Evolutionary conservation across 345 rosid species (phyloP), one percentile per base, ranked within the genome.

Genomic region (Eucalyptus sp.): DNA sequence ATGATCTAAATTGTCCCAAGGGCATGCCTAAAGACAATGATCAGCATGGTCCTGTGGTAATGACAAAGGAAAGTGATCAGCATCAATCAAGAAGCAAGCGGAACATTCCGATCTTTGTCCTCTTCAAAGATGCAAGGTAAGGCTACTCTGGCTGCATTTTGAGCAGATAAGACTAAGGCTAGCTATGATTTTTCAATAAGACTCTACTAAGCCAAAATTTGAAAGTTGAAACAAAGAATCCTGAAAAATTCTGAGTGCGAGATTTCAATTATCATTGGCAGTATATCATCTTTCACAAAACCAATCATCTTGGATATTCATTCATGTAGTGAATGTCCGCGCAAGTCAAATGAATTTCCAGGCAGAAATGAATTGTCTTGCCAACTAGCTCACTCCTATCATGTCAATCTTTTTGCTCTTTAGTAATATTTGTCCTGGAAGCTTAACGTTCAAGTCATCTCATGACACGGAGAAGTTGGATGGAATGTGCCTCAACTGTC

Each of bases 51-150:
- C 27, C 12, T 22, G 27, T 56, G 27, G 60, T 22, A 56, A 56
- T 56, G 60, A 56, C 60, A 56, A 56, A 56, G 60, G 60, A 20
- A 56, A 56, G 60, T 56, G 12, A 56, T 56, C 60, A 20, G 27
- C 27, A 56, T 56, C 27, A 12, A 56, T 56, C 60, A 56, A 56
- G 60, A 56, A 22, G 27, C 27, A 56, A 56, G 60, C 5, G 5
- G 11, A 56, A 9, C 60, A 56, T 56, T 56, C 60, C 27, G 5
- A 56, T 56, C 60, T 56, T 20, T 56, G 60, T 56, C 60, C 27
- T 56, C 60, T 56, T 56, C 60, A 56, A 56, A 22, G 60, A 56
- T 91, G 93, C 93, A 88, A 95, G 96, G 97, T 95, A 87, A 60
- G 76, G 10, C 44, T 29, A 46, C 25, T 43, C 41, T 80, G 86